Evolutionary conservation across 768 basidiomycete species (phyloP).

Genomic region (Lactarius indigo): DNA sequence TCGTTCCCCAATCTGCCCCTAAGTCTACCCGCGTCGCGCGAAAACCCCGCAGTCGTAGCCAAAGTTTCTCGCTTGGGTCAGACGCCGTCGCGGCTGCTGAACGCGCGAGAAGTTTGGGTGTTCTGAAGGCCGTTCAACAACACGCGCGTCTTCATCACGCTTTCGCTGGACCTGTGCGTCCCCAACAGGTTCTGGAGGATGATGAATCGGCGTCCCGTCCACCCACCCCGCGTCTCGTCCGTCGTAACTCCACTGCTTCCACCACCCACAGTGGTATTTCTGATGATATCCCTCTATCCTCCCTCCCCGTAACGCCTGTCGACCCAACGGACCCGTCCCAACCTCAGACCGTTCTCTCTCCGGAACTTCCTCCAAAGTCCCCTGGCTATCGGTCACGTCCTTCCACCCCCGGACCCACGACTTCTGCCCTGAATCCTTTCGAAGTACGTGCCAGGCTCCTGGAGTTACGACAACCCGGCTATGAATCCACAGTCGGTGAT

Average conservation of each 20-base stretch:
- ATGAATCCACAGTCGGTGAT: constrained; percentile 41
- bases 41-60: constrained; percentile 50
- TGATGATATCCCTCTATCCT: constrained; percentile 19
- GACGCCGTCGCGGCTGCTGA: constrained; percentile 40
- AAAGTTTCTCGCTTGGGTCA: constrained; percentile 52
- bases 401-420: background rate
- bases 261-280: constrained; percentile 24
- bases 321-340: constrained; percentile 28
- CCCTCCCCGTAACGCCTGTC: constrained; percentile 9
- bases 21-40: constrained; percentile 28
- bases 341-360: constrained; percentile 30
- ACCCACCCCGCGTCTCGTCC: constrained; percentile 34
- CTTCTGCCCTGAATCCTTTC: constrained; percentile 17
- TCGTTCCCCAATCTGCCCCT: constrained; percentile 30
- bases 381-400: background rate
- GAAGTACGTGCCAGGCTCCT: constrained; percentile 35
- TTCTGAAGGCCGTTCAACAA: constrained; percentile 60
- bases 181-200: constrained; percentile 15
- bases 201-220: constrained; percentile 24
- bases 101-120: constrained; percentile 43
- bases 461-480: constrained; percentile 23
- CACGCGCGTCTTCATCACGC: constrained; percentile 61
- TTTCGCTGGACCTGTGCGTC: constrained; percentile 35
- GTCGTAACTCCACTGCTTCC: constrained; percentile 44
- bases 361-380: constrained; percentile 7